phyloP scores from a whole-genome alignment of 1,284 basidiomycete species.

The Phlebopus sp. region DNA sequence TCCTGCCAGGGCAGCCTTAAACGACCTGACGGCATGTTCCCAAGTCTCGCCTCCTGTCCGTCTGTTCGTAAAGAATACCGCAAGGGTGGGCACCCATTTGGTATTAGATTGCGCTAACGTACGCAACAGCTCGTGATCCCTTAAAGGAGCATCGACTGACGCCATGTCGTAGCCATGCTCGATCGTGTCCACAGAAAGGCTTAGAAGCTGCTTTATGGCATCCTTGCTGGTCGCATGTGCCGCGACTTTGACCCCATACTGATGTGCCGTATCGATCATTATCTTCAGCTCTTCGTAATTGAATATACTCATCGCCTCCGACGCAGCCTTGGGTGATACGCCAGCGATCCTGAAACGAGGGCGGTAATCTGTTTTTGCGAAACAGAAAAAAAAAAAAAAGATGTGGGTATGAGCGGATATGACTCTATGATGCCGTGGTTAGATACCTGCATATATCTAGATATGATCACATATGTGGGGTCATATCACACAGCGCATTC shows the following conservation, averaged over 20 bases:
- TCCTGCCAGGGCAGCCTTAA: constrained; percentile 43
- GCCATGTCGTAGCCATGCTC: constrained; percentile 44
- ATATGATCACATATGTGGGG: constrained; percentile 4
- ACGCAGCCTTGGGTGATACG: constrained; percentile 37
- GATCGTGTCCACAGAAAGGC: constrained; percentile 45
- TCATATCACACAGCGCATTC: constrained; percentile 10
- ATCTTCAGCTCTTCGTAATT: constrained; percentile 44
- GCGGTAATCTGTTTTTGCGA: constrained; percentile 44
- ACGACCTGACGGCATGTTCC: constrained; percentile 39
- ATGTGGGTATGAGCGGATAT: constrained; percentile 20
- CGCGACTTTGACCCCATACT: constrained; percentile 55
- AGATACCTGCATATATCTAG: constrained; percentile 52
- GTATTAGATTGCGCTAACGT: constrained; percentile 31
- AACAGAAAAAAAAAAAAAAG: constrained; percentile 1
- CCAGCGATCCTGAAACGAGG: constrained; percentile 42
- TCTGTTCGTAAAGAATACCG: constrained; percentile 43
- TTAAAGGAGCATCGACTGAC: constrained; percentile 7
- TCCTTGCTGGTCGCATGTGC: constrained; percentile 49
- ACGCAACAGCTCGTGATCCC: constrained; percentile 22
- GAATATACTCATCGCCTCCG: constrained; percentile 44
- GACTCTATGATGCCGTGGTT: constrained; percentile 7
- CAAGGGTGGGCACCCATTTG: constrained; percentile 61
- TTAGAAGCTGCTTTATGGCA: constrained; percentile 37
- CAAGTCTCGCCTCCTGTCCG: constrained; percentile 30
- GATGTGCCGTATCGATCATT: constrained; percentile 52